phyloP scores from a whole-genome alignment of 2,329 filamentous ascomycete species.

The Pseudogymnoascus sp. region DNA sequence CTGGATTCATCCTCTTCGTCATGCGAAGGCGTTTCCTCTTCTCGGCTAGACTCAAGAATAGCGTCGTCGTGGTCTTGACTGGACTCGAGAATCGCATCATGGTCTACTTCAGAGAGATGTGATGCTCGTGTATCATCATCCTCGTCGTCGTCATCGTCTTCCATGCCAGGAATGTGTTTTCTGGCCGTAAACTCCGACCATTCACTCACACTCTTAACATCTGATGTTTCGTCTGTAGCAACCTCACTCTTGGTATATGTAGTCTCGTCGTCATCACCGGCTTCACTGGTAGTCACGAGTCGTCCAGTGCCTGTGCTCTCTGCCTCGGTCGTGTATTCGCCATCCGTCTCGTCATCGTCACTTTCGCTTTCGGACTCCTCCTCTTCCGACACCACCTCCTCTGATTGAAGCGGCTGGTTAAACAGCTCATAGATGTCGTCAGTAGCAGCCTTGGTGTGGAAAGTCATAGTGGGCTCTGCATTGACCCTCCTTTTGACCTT shows the following conservation, averaged over 20 bases:
- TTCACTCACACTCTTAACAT: slow-evolving; percentile 62
- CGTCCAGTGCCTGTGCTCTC: slow-evolving; percentile 78
- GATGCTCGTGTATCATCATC: slow-evolving; percentile 32
- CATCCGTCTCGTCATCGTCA: slow-evolving; percentile 52
- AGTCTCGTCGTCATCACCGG: slow-evolving; percentile 51
- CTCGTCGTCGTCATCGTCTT: slow-evolving; percentile 28
- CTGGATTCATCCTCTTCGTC: slow-evolving; percentile 8
- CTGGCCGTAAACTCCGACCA: slow-evolving; percentile 83
- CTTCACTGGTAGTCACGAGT: slow-evolving; percentile 59
- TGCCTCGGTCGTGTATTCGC: slow-evolving; percentile 73
- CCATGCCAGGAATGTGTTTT: slow-evolving; percentile 56
- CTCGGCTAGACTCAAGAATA: slow-evolving; percentile 13
- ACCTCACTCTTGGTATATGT: slow-evolving; percentile 32
- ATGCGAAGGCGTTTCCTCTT: slow-evolving; percentile 12
- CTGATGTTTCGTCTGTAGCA: slow-evolving; percentile 41
- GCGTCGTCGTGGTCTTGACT: neutral
- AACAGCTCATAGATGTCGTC: slow-evolving; percentile 98
- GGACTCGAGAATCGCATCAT: slow-evolving; percentile 22
- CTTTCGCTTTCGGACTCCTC: slow-evolving; percentile 47
- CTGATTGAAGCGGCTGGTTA: slow-evolving; percentile 64
- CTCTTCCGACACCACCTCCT: slow-evolving; percentile 25
- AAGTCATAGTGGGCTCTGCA: slow-evolving; percentile 91
- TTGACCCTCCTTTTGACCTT: slow-evolving; percentile 64
- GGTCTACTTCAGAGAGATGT: slow-evolving; percentile 34
- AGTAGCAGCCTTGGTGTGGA: slow-evolving; percentile 89